Evolutionary conservation across 768 basidiomycete genomes (phyloP).

Genomic region (Panaeolus cyanescens): DNA sequence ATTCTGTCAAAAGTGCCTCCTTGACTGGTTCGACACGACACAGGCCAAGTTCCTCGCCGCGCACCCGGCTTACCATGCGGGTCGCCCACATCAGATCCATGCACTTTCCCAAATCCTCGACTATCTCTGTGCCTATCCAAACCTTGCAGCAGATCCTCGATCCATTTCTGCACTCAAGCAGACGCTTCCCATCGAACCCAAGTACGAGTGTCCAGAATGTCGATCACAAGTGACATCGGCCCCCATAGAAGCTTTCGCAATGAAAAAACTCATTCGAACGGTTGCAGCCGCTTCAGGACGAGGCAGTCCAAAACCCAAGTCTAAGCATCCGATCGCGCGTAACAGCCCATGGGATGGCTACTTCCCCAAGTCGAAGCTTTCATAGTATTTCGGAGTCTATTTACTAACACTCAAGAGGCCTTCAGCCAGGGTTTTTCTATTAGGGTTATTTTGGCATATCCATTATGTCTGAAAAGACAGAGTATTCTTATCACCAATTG

Average conservation of each 20-base stretch:
- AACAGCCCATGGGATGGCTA: slow-evolving; percentile 47
- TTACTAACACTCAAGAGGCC: not conserved
- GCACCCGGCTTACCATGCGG: slow-evolving; percentile 46
- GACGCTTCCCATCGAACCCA: slow-evolving; percentile 39
- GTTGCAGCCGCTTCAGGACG: slow-evolving; percentile 54
- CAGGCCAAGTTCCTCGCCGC: slow-evolving; percentile 48
- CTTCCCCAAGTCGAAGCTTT: slow-evolving; percentile 33
- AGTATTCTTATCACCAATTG: not conserved
- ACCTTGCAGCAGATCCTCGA: slow-evolving; percentile 26
- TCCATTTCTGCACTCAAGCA: slow-evolving; percentile 26
- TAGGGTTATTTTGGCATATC: slow-evolving; percentile 3
- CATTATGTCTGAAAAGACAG: not conserved
- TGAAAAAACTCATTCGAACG: slow-evolving; percentile 57
- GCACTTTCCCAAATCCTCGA: slow-evolving; percentile 9
- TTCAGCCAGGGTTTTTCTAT: slow-evolving; percentile 1
- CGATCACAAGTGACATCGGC: slow-evolving; percentile 46
- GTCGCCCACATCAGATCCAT: slow-evolving; percentile 19
- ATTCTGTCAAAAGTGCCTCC: slow-evolving; percentile 64
- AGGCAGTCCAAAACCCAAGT: slow-evolving; percentile 37
- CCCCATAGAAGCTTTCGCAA: slow-evolving; percentile 61
- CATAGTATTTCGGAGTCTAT: slow-evolving; percentile 8
- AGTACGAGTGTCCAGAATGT: slow-evolving; percentile 72
- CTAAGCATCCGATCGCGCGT: slow-evolving; percentile 10
- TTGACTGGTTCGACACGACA: slow-evolving; percentile 52
- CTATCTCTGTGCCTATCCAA: slow-evolving; percentile 23